phyloP scores from a whole-genome alignment of 2,329 filamentous ascomycete genomes.

The Remersonia thermophila region DNA sequence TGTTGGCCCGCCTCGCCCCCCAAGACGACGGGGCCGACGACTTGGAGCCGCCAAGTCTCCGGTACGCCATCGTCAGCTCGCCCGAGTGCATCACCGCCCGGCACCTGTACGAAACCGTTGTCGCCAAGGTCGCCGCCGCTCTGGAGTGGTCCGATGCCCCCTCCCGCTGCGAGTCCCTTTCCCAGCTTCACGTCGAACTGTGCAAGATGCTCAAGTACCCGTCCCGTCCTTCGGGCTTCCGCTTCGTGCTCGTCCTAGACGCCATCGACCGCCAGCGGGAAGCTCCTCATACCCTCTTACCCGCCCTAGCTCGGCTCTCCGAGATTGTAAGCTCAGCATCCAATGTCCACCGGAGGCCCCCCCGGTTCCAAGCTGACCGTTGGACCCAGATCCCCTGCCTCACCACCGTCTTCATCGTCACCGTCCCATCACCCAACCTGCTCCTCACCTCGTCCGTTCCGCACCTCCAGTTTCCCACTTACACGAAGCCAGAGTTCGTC shows the following conservation, averaged over 20 bases:
- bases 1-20: slow-evolving; percentile 38
- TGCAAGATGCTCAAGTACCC: slow-evolving; percentile 45
- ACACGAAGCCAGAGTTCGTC: slow-evolving; percentile 68
- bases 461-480: slow-evolving; percentile 73
- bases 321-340: slow-evolving; percentile 54
- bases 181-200: slow-evolving; percentile 62
- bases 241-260: slow-evolving; percentile 78
- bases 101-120: slow-evolving; percentile 62
- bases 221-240: slow-evolving; percentile 27
- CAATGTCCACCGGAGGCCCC: not conserved
- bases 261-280: slow-evolving; percentile 78
- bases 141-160: slow-evolving; percentile 37
- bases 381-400: slow-evolving; percentile 60
- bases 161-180: slow-evolving; percentile 66
- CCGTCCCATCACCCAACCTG: slow-evolving; percentile 54
- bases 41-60: slow-evolving; percentile 30
- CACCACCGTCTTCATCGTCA: slow-evolving; percentile 65
- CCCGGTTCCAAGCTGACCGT: not conserved
- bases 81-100: slow-evolving; percentile 66
- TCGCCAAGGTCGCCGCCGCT: slow-evolving; percentile 45
- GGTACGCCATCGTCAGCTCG: slow-evolving; percentile 53
- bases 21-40: slow-evolving; percentile 19
- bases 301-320: slow-evolving; percentile 68
- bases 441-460: slow-evolving; percentile 60
- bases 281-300: slow-evolving; percentile 62